A percentile compares a stretch with the other conserved stretches of the same genome.
Evolutionary conservation across 331 rosid species (phyloP).

Genomic region (Arachis monticola): DNA sequence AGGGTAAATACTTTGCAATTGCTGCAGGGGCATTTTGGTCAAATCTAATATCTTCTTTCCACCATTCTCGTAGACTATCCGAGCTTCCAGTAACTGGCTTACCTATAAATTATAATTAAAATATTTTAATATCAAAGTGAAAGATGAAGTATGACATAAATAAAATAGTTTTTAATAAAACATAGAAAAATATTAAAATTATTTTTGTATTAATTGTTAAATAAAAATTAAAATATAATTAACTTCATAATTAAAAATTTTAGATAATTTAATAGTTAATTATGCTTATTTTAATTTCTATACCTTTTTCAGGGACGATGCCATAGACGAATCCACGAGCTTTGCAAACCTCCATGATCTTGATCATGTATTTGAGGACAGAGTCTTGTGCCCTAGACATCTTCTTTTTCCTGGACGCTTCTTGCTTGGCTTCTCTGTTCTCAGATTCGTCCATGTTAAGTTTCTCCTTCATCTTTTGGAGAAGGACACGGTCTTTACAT

Average conservation of each 20-base stretch:
- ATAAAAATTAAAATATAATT: too few species aligned
- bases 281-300: too few species aligned
- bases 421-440: constrained; percentile 46
- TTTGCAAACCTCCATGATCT: constrained; percentile 94
- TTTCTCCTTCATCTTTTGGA: constrained; percentile 51
- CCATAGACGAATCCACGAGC: constrained; percentile 97
- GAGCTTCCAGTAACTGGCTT: constrained; percentile 90
- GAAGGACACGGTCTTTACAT: constrained; percentile 58
- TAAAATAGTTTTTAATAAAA: too few species aligned
- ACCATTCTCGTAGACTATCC: constrained; percentile 92
- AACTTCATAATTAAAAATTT: too few species aligned
- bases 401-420: constrained; percentile 92
- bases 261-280: too few species aligned
- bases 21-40: constrained; percentile 95
- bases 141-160: too few species aligned
- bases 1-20: constrained; percentile 74
- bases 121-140: too few species aligned
- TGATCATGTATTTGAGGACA: constrained; percentile 85
- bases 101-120: constrained; percentile 11
- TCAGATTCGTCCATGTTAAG: constrained; percentile 28
- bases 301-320: constrained; percentile 79
- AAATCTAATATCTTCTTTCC: constrained; percentile 91
- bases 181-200: too few species aligned
- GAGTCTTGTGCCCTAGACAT: constrained; percentile 97
- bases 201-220: too few species aligned